Evolutionary conservation across 306 rosid species (phyloP).

Genomic region (Acmispon strigosus): DNA sequence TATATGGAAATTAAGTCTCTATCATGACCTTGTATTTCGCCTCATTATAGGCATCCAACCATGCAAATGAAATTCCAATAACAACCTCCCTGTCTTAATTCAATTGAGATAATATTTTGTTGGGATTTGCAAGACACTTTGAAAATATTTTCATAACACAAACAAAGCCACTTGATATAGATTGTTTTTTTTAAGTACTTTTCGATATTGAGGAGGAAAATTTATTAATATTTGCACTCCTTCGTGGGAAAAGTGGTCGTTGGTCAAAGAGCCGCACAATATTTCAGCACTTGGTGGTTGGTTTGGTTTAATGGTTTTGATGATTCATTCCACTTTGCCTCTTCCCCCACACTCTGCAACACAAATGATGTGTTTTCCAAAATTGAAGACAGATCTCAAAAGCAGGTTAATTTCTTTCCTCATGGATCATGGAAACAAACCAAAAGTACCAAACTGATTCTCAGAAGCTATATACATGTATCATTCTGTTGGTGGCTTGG

Average conservation of each 20-base stretch:
- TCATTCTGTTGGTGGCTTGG: no score
- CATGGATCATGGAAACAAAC: background rate
- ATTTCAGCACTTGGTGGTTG: background rate
- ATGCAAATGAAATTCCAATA: slow-evolving; percentile 21
- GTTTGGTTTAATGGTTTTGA: background rate
- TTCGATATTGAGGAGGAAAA: slow-evolving; percentile 12
- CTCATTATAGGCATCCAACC: slow-evolving; percentile 2
- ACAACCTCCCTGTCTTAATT: background rate
- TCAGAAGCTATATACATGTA: no score
- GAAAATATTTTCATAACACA: background rate
- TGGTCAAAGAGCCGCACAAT: slow-evolving; percentile 25
- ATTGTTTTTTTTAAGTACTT: background rate
- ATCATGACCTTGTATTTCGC: slow-evolving; percentile 13
- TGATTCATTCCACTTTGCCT: slow-evolving; percentile 1
- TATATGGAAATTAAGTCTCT: slow-evolving; percentile 13
- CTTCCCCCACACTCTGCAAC: slow-evolving; percentile 15
- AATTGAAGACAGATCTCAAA: background rate
- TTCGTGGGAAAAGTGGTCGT: slow-evolving; percentile 8
- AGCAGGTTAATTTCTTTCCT: background rate
- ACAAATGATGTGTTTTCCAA: background rate
- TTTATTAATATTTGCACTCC: background rate
- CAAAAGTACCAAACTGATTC: background rate
- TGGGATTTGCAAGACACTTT: slow-evolving; percentile 15
- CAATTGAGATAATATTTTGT: slow-evolving; percentile 8
- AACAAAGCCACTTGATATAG: no score